A percentile compares a stretch with the other conserved stretches of the same genome.
phyloP scores from a whole-genome alignment of 441 rosid genomes.

The Aquilaria agallochum region DNA sequence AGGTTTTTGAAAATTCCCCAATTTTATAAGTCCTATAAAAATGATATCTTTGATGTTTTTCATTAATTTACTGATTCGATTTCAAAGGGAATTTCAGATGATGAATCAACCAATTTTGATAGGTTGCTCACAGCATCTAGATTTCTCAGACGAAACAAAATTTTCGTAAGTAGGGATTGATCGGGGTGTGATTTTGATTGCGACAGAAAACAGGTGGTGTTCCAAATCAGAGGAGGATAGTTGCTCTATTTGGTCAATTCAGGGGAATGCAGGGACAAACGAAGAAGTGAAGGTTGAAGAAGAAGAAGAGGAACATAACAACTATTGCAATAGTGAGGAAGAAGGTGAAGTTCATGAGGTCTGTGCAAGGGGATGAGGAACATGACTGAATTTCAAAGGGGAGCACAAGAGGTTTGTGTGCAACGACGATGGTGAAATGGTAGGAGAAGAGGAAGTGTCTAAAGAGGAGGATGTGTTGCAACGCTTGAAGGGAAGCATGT shows the following conservation, averaged over 20 bases:
- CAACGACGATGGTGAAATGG: too few species aligned
- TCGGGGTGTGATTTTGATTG: constrained; percentile 14
- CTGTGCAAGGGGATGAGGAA: too few species aligned
- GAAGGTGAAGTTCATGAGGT: too few species aligned
- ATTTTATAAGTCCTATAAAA: too few species aligned
- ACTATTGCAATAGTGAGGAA: not conserved
- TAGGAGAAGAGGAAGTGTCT: too few species aligned
- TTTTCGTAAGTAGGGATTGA: constrained; percentile 31
- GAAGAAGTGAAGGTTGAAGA: constrained; percentile 31
- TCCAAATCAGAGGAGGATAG: constrained; percentile 48
- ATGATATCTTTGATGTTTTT: not conserved
- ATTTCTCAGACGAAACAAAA: constrained; percentile 66
- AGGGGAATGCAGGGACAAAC: constrained; percentile 57
- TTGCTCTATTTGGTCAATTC: constrained; percentile 79
- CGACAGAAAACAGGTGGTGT: constrained; percentile 8
- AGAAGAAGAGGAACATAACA: constrained; percentile 17
- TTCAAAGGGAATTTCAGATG: constrained; percentile 16
- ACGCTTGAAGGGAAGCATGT: too few species aligned
- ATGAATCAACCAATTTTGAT: constrained; percentile 39
- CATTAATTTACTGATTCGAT: not conserved
- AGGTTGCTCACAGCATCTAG: constrained; percentile 56
- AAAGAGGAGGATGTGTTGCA: too few species aligned
- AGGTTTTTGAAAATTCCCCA: not conserved
- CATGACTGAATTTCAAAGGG: too few species aligned
- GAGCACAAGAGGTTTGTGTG: too few species aligned